Percentiles rank a stretch among this genome's conserved stretches.
phyloP scores from a whole-genome alignment of 768 basidiomycete genomes.

The Rhodotorula toruloides region DNA sequence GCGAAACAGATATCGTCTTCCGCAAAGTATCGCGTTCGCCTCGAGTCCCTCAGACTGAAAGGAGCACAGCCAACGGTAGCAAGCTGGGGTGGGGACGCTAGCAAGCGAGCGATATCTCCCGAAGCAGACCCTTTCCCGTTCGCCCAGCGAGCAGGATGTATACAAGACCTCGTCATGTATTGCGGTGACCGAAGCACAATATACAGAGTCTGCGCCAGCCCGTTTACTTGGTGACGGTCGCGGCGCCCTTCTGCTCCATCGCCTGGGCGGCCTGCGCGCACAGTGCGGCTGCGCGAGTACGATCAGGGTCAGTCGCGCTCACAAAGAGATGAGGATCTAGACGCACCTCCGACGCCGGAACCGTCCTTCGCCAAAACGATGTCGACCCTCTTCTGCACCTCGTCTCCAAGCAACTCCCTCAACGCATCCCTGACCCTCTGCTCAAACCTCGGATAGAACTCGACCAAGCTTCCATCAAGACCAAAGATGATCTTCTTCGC shows the following conservation, averaged over 20 bases:
- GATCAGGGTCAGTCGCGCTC: background rate
- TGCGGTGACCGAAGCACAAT: too few species aligned
- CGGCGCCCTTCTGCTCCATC: conserved; percentile 28
- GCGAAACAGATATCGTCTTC: too few species aligned
- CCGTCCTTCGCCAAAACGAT: conserved; percentile 96
- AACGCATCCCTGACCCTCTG: conserved; percentile 68
- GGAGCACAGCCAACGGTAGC: too few species aligned
- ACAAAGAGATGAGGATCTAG: background rate
- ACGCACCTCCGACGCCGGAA: conserved; percentile 90
- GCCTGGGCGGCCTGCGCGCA: conserved; percentile 34
- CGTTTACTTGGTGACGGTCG: conserved; percentile 20
- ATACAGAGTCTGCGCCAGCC: too few species aligned
- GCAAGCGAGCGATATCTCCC: too few species aligned
- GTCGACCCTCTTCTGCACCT: conserved; percentile 70
- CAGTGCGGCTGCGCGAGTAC: conserved; percentile 19
- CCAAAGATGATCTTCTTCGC: conserved; percentile 64
- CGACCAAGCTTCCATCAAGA: conserved; percentile 88
- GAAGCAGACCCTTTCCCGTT: too few species aligned
- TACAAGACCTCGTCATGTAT: too few species aligned
- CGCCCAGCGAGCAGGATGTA: too few species aligned
- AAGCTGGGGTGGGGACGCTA: too few species aligned
- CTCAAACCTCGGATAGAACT: conserved; percentile 86
- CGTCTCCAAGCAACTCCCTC: conserved; percentile 66
- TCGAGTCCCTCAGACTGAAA: too few species aligned
- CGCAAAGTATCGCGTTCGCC: too few species aligned